Percentiles rank a stretch among this genome's conserved stretches.
phyloP scores from a whole-genome alignment of 176 grass and related monocot species.

The Luzula sylvatica region DNA sequence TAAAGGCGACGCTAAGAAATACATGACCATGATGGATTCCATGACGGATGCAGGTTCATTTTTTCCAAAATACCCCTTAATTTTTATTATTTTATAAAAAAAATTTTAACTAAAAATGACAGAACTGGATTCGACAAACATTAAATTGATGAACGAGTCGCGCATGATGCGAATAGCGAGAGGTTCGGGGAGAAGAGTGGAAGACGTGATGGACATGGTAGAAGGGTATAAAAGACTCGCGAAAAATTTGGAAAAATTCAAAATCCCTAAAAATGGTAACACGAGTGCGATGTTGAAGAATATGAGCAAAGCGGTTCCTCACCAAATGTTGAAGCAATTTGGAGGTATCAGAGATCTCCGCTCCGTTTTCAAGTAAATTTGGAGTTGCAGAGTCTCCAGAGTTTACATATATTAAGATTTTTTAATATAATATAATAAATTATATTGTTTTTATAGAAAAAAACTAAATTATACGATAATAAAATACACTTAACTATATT shows the following conservation, averaged over 20 bases:
- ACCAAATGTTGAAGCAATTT: conserved; percentile 78
- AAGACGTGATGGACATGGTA: too few relatives aligned
- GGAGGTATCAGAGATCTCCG: conserved; percentile 67
- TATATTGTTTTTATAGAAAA: too few relatives aligned
- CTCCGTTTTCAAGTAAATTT: conserved; percentile 80
- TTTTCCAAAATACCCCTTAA: too few relatives aligned
- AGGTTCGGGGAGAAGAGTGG: conserved; percentile 60
- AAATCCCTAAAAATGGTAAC: conserved; percentile 72
- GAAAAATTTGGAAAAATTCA: conserved; percentile 78
- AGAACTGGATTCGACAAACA: too few relatives aligned
- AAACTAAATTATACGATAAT: too few relatives aligned
- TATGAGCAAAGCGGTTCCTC: conserved; percentile 66
- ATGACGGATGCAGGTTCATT: too few relatives aligned
- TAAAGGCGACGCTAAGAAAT: conserved; percentile 85
- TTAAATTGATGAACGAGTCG: conserved; percentile 70
- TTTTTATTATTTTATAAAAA: too few relatives aligned
- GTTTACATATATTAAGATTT: too few relatives aligned
- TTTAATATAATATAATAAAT: too few relatives aligned
- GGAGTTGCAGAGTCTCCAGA: too few relatives aligned
- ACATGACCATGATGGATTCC: too few relatives aligned
- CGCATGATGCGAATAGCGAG: conserved; percentile 50
- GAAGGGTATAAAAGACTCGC: conserved; percentile 92
- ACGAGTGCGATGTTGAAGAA: conserved; percentile 56
- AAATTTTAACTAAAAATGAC: conserved; percentile 69
- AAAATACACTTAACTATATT: too few relatives aligned